phyloP scores from a whole-genome alignment of 169 alveolate species.

The Theileria sp. region DNA sequence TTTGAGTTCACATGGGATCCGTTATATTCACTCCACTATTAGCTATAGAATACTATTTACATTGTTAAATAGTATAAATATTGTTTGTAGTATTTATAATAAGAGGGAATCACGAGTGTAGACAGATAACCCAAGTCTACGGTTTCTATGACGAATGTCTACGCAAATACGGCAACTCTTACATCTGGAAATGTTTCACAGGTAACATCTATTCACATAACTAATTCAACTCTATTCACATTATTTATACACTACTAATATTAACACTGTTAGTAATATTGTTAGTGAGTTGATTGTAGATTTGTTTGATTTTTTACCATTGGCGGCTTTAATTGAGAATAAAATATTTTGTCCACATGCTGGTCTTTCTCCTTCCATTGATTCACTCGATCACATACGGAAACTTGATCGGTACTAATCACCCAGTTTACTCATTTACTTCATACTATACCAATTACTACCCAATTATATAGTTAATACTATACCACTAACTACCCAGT shows the following conservation, averaged over 20 bases:
- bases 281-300: no score
- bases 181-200: slow-evolving; percentile 94
- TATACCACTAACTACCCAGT: no score
- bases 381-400: slow-evolving; percentile 90
- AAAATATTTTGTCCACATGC: slow-evolving; percentile 96
- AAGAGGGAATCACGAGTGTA: slow-evolving; percentile 96
- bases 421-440: background rate
- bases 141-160: slow-evolving; percentile 97
- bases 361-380: slow-evolving; percentile 93
- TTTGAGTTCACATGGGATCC: background rate
- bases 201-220: slow-evolving; percentile 7
- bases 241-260: no score
- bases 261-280: no score
- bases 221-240: background rate
- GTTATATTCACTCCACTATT: no score
- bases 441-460: background rate
- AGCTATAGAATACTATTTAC: no score
- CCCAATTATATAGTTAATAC: no score
- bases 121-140: slow-evolving; percentile 94
- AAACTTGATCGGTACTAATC: slow-evolving; percentile 66
- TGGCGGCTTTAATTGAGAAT: slow-evolving; percentile 93
- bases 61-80: background rate
- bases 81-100: slow-evolving; percentile 81
- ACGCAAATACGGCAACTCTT: slow-evolving; percentile 93
- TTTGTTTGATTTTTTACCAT: slow-evolving; percentile 92